These are phyloP conservation scores for Plicaturopsis crispa DNA, from an alignment of 768 basidiomycete species.

Conservation along the genomic window DNA sequence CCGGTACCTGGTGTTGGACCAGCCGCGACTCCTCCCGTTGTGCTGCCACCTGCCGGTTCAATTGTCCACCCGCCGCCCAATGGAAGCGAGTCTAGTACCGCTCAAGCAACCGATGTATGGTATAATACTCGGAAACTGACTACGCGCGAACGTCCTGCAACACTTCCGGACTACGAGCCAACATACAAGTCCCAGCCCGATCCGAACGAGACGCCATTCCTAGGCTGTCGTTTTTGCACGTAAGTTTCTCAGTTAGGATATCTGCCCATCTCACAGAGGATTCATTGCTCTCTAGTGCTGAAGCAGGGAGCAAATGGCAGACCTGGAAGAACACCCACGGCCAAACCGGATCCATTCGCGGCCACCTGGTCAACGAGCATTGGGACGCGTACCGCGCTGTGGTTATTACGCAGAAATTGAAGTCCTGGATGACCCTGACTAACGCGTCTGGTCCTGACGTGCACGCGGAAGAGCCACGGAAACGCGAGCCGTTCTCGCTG, in stretches of 20 bases:
- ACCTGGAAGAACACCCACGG: slow-evolving; percentile 12
- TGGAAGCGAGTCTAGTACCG: no score
- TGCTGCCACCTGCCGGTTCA: no score
- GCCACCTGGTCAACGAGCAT: slow-evolving; percentile 8
- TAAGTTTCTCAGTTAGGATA: background rate
- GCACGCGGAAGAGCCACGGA: no score
- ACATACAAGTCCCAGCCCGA: background rate
- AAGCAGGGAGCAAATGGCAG: slow-evolving; percentile 3
- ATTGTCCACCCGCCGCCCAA: no score
- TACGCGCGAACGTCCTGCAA: no score
- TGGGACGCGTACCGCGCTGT: slow-evolving; percentile 5
- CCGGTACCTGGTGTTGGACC: no score
- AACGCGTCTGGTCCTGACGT: no score
- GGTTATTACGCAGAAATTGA: slow-evolving; percentile 8
- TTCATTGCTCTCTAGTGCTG: background rate
- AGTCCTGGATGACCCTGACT: slow-evolving; percentile 10
- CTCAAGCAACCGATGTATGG: no score
- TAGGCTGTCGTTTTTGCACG: slow-evolving; percentile 1
- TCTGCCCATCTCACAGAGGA: background rate
- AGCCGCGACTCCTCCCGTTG: no score
- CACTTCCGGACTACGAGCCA: background rate
- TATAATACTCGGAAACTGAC: no score
- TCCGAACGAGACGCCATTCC: background rate
- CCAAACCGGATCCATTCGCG: slow-evolving; percentile 8
- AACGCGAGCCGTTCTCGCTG: slow-evolving; percentile 11